A percentile compares a stretch with the other conserved stretches of the same genome.
Conservation (phyloP, 495 filamentous ascomycete species). For the Achaetomiella virescens region DNA sequence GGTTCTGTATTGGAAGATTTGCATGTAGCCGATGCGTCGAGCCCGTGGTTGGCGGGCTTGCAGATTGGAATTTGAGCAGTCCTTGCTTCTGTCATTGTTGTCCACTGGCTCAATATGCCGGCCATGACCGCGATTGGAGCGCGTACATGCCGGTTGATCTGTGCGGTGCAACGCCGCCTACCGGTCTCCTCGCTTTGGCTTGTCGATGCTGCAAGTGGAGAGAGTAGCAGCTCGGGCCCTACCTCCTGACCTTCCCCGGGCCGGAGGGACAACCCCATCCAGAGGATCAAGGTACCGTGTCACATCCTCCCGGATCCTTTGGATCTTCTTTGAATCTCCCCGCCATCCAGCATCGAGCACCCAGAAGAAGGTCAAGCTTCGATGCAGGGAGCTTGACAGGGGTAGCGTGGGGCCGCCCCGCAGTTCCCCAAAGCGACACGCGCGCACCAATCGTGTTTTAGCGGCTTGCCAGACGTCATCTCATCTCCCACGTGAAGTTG, state of each 20-base stretch:
- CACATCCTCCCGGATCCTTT: no score
- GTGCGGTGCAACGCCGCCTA: no score
- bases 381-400: background rate
- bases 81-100: background rate
- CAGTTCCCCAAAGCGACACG: no score
- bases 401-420: background rate
- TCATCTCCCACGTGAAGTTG: background rate
- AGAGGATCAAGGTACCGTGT: no score
- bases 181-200: no score
- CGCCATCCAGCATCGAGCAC: no score
- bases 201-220: background rate
- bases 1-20: background rate
- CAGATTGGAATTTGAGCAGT: slow-evolving; percentile 5
- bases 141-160: background rate
- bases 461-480: background rate
- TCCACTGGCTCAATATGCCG: background rate
- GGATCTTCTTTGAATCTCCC: no score
- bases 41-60: slow-evolving; percentile 1
- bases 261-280: no score
- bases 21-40: slow-evolving; percentile 1
- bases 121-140: background rate
- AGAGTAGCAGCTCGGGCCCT: no score
- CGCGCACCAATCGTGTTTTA: no score
- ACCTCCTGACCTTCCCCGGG: no score
- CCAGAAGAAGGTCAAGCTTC: no score